A percentile compares a stretch with the other conserved stretches of the same genome.
Conservation (phyloP, 805 yeast genomes). For the Priceomyces carsonii region DNA sequence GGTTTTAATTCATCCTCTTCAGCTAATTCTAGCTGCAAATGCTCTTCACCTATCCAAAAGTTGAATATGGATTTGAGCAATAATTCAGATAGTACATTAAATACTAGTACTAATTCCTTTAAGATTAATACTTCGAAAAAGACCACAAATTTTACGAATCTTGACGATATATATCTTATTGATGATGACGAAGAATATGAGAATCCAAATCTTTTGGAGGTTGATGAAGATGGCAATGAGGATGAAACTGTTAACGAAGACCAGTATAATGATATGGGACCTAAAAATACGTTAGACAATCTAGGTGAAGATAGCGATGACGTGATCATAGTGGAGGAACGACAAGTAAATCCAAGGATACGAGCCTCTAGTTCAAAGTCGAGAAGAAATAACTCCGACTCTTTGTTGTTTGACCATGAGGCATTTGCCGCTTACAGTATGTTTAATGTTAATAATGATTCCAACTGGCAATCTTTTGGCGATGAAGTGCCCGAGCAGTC, state of each 20-base stretch:
- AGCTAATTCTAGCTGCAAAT: constrained; percentile 8
- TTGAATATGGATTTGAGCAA: constrained; percentile 8
- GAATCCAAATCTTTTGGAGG: constrained; percentile 7
- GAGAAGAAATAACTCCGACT: constrained; percentile 35
- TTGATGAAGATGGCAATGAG: constrained; percentile 19
- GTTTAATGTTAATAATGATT: constrained; percentile 39
- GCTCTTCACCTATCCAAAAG: constrained; percentile 8
- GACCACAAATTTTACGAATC: constrained; percentile 3
- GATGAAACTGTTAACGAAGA: constrained; percentile 12
- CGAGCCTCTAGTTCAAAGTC: constrained; percentile 9
- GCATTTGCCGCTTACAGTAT: constrained; percentile 43
- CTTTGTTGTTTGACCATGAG: constrained; percentile 37
- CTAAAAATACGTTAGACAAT: too few relatives aligned
- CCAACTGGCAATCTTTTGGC: not conserved
- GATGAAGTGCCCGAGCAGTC: not conserved
- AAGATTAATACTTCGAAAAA: constrained; percentile 3
- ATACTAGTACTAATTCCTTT: constrained; percentile 6
- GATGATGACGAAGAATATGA: constrained; percentile 10
- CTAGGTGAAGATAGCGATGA: constrained; percentile 33
- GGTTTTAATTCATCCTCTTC: constrained; percentile 11
- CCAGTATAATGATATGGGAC: too few relatives aligned
- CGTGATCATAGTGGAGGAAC: constrained; percentile 37
- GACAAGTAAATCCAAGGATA: constrained; percentile 16
- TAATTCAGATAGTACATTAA: constrained; percentile 7
- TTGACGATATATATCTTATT: constrained; percentile 10